Conservation (phyloP, 2,329 filamentous ascomycete genomes). For the Calonectria pauciramosa region DNA sequence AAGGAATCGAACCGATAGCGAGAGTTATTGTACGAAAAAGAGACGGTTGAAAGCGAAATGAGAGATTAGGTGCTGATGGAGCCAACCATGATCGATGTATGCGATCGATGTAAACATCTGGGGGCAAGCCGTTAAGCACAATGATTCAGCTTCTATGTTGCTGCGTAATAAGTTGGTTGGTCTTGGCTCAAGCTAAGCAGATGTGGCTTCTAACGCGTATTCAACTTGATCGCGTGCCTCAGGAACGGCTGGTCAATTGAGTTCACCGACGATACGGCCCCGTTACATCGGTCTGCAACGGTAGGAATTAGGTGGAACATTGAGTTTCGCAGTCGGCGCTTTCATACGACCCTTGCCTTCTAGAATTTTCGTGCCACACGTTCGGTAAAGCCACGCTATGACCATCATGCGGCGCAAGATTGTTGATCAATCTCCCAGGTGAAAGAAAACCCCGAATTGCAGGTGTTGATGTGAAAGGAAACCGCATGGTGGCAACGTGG, state of each 20-base stretch:
- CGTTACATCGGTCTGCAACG: background rate
- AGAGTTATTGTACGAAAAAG: background rate
- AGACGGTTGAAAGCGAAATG: background rate
- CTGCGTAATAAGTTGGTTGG: background rate
- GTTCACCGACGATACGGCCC: background rate
- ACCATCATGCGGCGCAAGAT: background rate
- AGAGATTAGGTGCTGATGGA: background rate
- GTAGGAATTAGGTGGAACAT: background rate
- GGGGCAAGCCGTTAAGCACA: background rate
- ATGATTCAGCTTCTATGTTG: background rate
- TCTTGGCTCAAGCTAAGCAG: background rate
- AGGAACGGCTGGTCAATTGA: background rate
- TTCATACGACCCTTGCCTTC: background rate
- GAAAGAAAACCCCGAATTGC: background rate
- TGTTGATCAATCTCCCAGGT: background rate
- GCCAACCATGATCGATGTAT: background rate
- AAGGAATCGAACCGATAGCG: background rate
- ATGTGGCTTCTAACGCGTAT: background rate
- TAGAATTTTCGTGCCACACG: background rate
- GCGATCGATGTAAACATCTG: background rate
- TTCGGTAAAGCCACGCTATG: background rate
- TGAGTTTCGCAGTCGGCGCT: background rate
- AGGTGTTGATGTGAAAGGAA: background rate
- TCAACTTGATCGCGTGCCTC: background rate
- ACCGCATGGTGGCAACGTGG: background rate